Base-by-base conservation (phyloP, 257 asterid species). In the Plantago ovata region DNA sequence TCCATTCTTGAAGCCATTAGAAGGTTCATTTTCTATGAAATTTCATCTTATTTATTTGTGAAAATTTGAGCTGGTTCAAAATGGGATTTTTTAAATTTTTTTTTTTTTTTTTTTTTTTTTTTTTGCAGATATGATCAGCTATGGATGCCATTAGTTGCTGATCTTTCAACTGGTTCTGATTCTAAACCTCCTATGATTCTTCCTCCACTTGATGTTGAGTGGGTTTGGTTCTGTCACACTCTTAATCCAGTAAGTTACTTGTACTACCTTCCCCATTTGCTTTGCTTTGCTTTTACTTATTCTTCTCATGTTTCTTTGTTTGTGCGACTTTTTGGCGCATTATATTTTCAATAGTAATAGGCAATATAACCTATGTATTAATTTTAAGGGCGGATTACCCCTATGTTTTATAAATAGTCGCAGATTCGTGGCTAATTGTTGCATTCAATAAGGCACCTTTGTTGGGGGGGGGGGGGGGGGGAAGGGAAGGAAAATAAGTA, bases 161-260 rank as follows among this genome's bases (percentile, higher is more conserved):
- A 83, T 41, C 87, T 87, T 50, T 58, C 75, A 8, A 70, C 61
- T 6, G 85, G 73, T 10, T 62, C 84, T 45, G 78, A 70, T 10
- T 64, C 84, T 45, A 79, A 70, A 45, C 92, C 94, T 54, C 94
- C 95, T 6, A 76, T 82, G 89, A 50, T 91, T 78, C 89, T 85
- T 33, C 98, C 96, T 46, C 98, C 98, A 61, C 74, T 87, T 72
- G 98, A 91, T 75, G 69, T 91, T 70, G 96, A 91, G 67, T 91
- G 96, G 96, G 85, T 87, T 71, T 91, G 98, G 98, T 87, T 65
- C 63, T 87, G 95, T 65, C 98, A 91, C 72, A 70, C 96, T 54
- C 82, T 91, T 64, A 75, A 79, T 66, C 81, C 79, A 70, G 96
- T 89, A 68, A 63, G 70, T 49, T 9, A 6, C 56, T 4, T 24